A percentile compares a stretch with the other conserved stretches of the same genome.
Conservation (phyloP, 495 filamentous ascomycete genomes). For the Xylaria palmicola region DNA sequence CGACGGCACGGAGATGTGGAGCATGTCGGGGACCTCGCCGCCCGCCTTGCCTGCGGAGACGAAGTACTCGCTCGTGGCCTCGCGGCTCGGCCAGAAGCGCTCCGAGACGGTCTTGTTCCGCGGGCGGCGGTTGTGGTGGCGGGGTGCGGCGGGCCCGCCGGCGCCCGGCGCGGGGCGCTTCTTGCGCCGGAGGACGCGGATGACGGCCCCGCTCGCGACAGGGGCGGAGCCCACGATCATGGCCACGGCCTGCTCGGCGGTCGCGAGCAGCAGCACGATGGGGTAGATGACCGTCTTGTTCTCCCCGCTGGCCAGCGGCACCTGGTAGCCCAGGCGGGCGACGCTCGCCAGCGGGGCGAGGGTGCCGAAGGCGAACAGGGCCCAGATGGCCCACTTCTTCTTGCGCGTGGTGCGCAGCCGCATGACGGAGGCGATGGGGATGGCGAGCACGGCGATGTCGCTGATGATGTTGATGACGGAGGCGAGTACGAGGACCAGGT, state of each 20-base stretch:
- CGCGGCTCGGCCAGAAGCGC: too few species aligned
- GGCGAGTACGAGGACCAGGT: constrained; percentile 16
- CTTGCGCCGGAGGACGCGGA: background rate
- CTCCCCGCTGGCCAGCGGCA: background rate
- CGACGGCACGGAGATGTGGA: too few species aligned
- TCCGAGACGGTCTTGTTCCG: background rate
- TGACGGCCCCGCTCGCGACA: constrained; percentile 6
- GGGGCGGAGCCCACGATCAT: constrained; percentile 16
- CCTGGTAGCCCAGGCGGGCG: constrained; percentile 15
- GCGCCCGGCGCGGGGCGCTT: too few species aligned
- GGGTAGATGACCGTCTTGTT: constrained; percentile 21
- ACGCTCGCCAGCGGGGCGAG: constrained; percentile 17
- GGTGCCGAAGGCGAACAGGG: constrained; percentile 16
- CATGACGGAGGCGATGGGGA: constrained; percentile 14
- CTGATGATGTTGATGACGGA: constrained; percentile 20
- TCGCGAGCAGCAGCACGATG: constrained; percentile 18
- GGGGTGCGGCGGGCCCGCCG: too few species aligned
- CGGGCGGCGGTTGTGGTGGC: background rate
- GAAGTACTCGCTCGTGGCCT: too few species aligned
- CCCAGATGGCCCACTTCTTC: constrained; percentile 20
- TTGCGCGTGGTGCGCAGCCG: constrained; percentile 6
- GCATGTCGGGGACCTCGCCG: too few species aligned
- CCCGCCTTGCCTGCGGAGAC: too few species aligned
- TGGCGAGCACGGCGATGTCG: constrained; percentile 18
- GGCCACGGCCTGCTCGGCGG: constrained; percentile 26